phyloP scores from a whole-genome alignment of 768 basidiomycete genomes.

The Suillus spraguei region DNA sequence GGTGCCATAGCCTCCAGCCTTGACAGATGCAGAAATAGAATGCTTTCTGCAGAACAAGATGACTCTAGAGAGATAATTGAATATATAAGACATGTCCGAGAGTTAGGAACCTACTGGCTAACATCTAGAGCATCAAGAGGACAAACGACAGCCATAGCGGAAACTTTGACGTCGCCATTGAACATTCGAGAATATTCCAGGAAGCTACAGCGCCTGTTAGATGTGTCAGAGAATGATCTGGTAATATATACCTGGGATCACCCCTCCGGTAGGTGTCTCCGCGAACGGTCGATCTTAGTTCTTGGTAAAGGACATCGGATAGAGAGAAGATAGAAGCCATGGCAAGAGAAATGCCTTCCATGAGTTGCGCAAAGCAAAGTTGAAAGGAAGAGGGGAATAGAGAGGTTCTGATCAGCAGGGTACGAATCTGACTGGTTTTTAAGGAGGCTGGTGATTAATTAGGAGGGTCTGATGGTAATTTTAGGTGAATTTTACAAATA shows the following conservation, averaged over 20 bases:
- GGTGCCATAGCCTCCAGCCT: slow-evolving; percentile 90
- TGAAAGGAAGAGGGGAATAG: slow-evolving; percentile 13
- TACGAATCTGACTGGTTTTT: slow-evolving; percentile 18
- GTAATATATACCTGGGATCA: slow-evolving; percentile 41
- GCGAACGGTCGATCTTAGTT: slow-evolving; percentile 47
- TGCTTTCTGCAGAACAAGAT: slow-evolving; percentile 76
- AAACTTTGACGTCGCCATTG: slow-evolving; percentile 72
- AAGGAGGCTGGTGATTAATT: slow-evolving; percentile 13
- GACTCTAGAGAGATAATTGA: slow-evolving; percentile 43
- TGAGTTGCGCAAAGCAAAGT: slow-evolving; percentile 13
- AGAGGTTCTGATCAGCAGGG: slow-evolving; percentile 9
- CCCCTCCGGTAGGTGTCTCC: slow-evolving; percentile 49
- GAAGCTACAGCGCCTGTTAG: slow-evolving; percentile 24
- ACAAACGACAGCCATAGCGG: slow-evolving; percentile 64
- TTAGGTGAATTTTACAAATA: slow-evolving; percentile 17
- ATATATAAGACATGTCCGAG: slow-evolving; percentile 6
- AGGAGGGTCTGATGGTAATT: slow-evolving; percentile 1
- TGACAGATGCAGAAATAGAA: slow-evolving; percentile 73
- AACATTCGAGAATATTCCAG: slow-evolving; percentile 51
- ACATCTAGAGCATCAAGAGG: slow-evolving; percentile 83
- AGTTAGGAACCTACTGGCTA: slow-evolving; percentile 61
- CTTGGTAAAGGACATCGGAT: slow-evolving; percentile 39
- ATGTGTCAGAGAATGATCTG: slow-evolving; percentile 3
- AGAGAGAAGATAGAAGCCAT: slow-evolving; percentile 12
- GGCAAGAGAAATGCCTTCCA: slow-evolving; percentile 12